Evolutionary conservation across 768 basidiomycete species (phyloP).

Genomic region (Stropharia rugosoannulata): DNA sequence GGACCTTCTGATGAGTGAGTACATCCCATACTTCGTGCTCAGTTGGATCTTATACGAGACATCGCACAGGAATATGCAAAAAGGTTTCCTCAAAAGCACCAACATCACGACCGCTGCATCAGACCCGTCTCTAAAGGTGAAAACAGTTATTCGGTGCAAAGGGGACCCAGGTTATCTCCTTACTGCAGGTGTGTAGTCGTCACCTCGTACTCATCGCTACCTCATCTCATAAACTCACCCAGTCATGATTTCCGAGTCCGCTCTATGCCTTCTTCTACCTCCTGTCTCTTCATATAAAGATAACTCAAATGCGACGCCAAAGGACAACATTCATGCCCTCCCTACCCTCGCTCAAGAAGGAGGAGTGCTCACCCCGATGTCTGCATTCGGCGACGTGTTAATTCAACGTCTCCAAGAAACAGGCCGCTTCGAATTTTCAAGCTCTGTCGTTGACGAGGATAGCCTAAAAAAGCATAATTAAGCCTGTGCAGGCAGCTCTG

Average conservation of each 20-base stretch:
- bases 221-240: slow-evolving; percentile 3
- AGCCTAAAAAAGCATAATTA: slow-evolving; percentile 10
- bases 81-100: slow-evolving; percentile 59
- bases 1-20: slow-evolving; percentile 69
- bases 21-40: neutral
- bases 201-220: neutral
- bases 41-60: neutral
- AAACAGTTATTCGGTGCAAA: slow-evolving; percentile 59
- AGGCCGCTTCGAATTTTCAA: slow-evolving; percentile 58
- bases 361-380: slow-evolving; percentile 82
- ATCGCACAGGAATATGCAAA: slow-evolving; percentile 47
- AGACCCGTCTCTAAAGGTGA: slow-evolving; percentile 45
- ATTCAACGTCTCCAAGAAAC: slow-evolving; percentile 63
- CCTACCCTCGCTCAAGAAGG: slow-evolving; percentile 60
- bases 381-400: slow-evolving; percentile 77
- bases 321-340: slow-evolving; percentile 42
- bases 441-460: slow-evolving; percentile 36
- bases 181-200: slow-evolving; percentile 45
- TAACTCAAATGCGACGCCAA: slow-evolving; percentile 3
- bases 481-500: neutral
- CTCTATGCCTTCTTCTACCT: slow-evolving; percentile 65
- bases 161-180: slow-evolving; percentile 79
- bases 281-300: slow-evolving; percentile 23
- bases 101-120: slow-evolving; percentile 70
- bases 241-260: slow-evolving; percentile 82